Evolutionary conservation across 1,284 basidiomycete species (phyloP), one percentile per base, ranked within the genome.

Genomic region (Earliella scabrosa): DNA sequence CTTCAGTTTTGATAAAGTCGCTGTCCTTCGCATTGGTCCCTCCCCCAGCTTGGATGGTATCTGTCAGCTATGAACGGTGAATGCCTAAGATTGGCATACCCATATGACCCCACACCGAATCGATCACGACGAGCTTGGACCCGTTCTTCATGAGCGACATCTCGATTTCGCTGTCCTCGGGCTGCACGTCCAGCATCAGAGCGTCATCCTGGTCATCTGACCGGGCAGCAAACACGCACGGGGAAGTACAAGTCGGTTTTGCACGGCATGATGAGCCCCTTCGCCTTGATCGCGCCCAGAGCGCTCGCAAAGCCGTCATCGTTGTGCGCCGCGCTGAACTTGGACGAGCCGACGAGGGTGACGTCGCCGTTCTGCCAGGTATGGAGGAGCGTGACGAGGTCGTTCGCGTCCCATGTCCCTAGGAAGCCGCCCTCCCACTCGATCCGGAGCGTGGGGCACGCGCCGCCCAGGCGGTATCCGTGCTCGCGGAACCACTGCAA

Each of bases 351-450:
- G n/a, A 82, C 67, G 26, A 71, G 69, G 13, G 81, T 79, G 20
- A 83, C 72, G 59, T 84, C 82, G n/a, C 80, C 83, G 2, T 65
- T 72, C 58, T 81, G 75, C 83, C 83, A 85, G 3, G 82, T 85
- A n/a, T 74, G 59, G n/a, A 83, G 60, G 20, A 84, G 73, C 8
- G 74, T 72, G 27, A 86, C 65, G 50, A 85, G 66, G 60, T 85
- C 82, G 63, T 86, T 84, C 13, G 83, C 83, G 58, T 85, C 83
- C 82, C 81, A 84, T 1, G 61, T 58, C 3, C 65, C 67, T 9
- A 81, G 68, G 63, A 79, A 80, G 2, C 71, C 70, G 13, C 66
- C 71, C 63, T 85, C 84, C 83, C 83, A 86, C 20, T 75, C 71
- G 54, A 77, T 80, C 23, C 77, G 76, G 29, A 85, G 71, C 59